Base-by-base conservation (phyloP, 148 eudicot genomes). In the Polygonum maritimum region DNA sequence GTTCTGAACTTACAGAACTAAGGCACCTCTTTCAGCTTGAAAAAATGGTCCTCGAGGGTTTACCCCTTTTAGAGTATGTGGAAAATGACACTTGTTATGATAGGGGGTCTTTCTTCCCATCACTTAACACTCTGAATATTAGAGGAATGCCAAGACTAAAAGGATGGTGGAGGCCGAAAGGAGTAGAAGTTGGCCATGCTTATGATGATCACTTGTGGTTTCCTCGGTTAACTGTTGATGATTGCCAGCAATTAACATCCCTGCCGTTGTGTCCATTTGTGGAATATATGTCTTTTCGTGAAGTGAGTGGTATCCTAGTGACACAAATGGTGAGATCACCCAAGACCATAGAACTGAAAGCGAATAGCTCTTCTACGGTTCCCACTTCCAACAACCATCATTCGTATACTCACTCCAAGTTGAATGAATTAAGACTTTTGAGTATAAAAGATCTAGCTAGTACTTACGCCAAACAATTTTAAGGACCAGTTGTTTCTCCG, bases 91-190 rank as follows among this genome's bases (percentile, higher is more conserved):
- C 0, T 7, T 31, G 18, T 63, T 63, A 31, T 63, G 40, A 63
- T 11, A 4, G 40, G 0, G 7, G 39, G 55, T 1, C 22, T n/a
- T 84, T 84, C 81, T 84, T 84, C 69, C 84, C 84, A n/a, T 78
- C 78, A 22, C 86, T 84, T 31, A 18, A 76, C 65, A 13, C 39
- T 0, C 76, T 84, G 22, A 0, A 1, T 1, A 51, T 84, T 7
- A 0, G 0, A 0, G 0, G 0, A 6, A 69, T 84, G 78, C 2
- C 0, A n/a, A 79, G 45, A 48, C 33, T 84, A 36, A 76, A 73
- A 52, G 84, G 86, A 35, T 74, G 86, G 86, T 78, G 86, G 84
- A 77, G 13, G 47, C 48, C 22, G 14, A 38, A 0, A 15, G 57
- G 22, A 38, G 35, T 18, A 26, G 36, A 45, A 26, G 16, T 0